Base-by-base conservation (phyloP, 306 rosid species). In the Argentina anserina region DNA sequence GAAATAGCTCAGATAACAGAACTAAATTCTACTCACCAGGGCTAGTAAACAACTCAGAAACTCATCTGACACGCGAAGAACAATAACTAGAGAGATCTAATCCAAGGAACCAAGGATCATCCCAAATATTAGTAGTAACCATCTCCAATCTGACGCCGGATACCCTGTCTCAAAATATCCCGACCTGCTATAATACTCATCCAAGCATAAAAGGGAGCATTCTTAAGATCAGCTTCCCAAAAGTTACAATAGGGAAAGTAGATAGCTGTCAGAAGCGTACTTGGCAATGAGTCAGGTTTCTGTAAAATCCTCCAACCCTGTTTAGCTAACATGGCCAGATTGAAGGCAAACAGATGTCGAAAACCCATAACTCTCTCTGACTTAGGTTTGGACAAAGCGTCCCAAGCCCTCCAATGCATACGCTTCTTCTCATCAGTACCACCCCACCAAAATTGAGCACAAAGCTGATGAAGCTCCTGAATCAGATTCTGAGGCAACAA, bases 21-120 rank as follows among this genome's bases (percentile, higher is more conserved):
- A 5, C 2, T 1, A 17, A 3, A 5, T 45, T 45, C 50, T 14
- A 45, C 0, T 1, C 5, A 3, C 50, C n/a, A 3, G 50, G n/a
- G 5, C 1, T 0, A 3, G 0, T 1, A 3, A 15, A 5, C 1
- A 45, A n/a, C 3, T 45, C n/a, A 17, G n/a, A 15, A 3, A 45
- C n/a, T 5, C 13, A 9, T 12, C 6, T 0, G 9, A 43, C n/a
- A 43, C 1, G 10, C 5, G 18, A n/a, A n/a, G n/a, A n/a, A n/a
- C n/a, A n/a, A n/a, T n/a, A n/a, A n/a, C n/a, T n/a, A n/a, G 15
- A 43, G 0, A 43, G 15, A 12, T 13, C 9, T 1, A 11, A 12
- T 0, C 18, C 49, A 2, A 1, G 49, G 2, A 43, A 1, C 49
- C 49, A 43, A 12, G 20, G 49, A 3, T 43, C 49, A 12, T 2